Evolutionary conservation across 305 asterid genomes (phyloP).

Genomic region (Fraxinus latifolia): DNA sequence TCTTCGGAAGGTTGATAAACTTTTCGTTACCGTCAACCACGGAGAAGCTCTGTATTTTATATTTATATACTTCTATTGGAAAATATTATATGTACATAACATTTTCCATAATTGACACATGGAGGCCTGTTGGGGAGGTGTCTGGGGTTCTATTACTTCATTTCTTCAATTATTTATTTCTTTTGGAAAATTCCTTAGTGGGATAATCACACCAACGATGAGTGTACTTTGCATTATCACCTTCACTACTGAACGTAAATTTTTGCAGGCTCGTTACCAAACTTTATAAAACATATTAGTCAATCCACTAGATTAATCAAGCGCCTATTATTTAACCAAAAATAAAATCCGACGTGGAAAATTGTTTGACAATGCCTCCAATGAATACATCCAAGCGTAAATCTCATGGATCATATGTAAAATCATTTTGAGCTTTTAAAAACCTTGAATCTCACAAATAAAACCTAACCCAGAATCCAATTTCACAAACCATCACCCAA

Average conservation of each 20-base stretch:
- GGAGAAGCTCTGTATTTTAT: conserved; percentile 25
- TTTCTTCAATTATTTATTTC: neutral
- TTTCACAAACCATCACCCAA: neutral
- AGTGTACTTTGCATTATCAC: neutral
- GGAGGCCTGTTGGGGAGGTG: no score
- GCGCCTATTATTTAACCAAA: no score
- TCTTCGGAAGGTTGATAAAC: conserved; percentile 41
- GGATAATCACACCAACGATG: neutral
- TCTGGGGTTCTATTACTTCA: neutral
- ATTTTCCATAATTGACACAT: no score
- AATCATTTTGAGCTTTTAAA: neutral
- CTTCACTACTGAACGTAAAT: neutral
- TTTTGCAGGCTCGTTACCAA: neutral
- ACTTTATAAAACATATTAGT: neutral
- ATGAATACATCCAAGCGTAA: neutral
- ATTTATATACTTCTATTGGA: neutral
- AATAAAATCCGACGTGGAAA: neutral
- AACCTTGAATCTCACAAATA: no score
- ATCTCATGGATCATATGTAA: neutral
- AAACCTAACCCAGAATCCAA: neutral
- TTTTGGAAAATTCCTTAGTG: neutral
- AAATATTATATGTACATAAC: no score
- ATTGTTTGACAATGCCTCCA: neutral
- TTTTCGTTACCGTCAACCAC: conserved; percentile 43
- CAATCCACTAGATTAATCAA: neutral